Base-by-base conservation (phyloP, 805 yeast genomes). In the Lachancea mirantina region DNA sequence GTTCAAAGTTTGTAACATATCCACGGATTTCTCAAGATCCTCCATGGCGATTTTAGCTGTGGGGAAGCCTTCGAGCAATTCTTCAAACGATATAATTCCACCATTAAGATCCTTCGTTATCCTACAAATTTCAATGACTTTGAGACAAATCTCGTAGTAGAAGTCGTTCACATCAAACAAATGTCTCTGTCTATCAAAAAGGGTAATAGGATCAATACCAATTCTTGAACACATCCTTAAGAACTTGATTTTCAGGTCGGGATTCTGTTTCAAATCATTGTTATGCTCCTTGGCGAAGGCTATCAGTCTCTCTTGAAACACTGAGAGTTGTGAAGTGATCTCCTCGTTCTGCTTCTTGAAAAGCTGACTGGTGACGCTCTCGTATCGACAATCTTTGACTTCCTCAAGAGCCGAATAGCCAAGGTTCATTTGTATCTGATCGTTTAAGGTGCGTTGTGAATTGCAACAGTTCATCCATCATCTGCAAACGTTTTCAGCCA, bases 161-260 rank as follows among this genome's bases (percentile, higher is more conserved):
- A 71, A 79, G 45, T 80, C 87, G 27, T 55, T 50, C 23, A 59
- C 52, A 23, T 43, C 50, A 27, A 49, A 50, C 15, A 52, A 42
- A 37, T 53, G 58, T 16, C 49, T 42, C 32, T 57, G 52, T 22
- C 53, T 52, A 26, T 56, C 54, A 35, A 58, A 59, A n/a, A 61
- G 35, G 38, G 55, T 33, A 17, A 88, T 54, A 1, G 95, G 92
- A 52, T 88, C 96, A 13, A 87, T 78, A 1, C 96, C 96, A 18
- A 87, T 77, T 44, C 78, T 72, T 4, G 70, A 63, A 48, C 95
- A 85, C 62, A 88, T 77, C 38, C 72, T 70, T 22, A 84, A 75
- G 54, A 87, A 84, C 50, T 83, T 78, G 18, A 69, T 61, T 19
- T 94, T 64, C 47, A 85, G 72, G 36, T 74, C 74, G 1, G 78